phyloP scores from a whole-genome alignment of 2,329 filamentous ascomycete genomes.

The Lomentospora prolificans region DNA sequence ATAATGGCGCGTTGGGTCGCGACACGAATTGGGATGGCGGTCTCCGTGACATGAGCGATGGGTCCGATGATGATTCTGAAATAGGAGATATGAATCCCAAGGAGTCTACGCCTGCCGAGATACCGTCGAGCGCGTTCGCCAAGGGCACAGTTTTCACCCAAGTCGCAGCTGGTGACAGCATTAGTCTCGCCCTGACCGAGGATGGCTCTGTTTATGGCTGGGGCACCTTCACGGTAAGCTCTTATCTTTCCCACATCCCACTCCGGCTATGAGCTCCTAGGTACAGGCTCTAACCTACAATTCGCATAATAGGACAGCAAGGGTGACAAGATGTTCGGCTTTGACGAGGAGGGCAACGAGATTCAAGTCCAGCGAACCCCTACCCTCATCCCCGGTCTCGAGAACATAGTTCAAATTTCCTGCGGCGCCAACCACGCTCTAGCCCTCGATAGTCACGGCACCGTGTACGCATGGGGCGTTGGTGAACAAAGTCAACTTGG shows the following conservation, averaged over 20 bases:
- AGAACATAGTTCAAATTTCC: constrained; percentile 54
- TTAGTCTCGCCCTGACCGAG: constrained; percentile 65
- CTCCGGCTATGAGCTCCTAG: no score
- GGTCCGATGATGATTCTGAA: constrained; percentile 41
- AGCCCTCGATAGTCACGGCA: constrained; percentile 54
- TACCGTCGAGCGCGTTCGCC: constrained; percentile 49
- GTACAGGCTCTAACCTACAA: neutral
- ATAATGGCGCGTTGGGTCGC: constrained; percentile 70
- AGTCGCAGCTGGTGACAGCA: constrained; percentile 63
- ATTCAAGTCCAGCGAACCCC: constrained; percentile 41
- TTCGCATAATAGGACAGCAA: constrained; percentile 34
- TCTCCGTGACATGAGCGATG: constrained; percentile 45
- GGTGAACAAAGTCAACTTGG: constrained; percentile 57
- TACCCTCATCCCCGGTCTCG: constrained; percentile 48
- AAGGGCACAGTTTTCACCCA: constrained; percentile 51
- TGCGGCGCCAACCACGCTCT: constrained; percentile 64
- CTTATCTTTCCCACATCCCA: neutral
- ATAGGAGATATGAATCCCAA: constrained; percentile 58
- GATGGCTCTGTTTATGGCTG: constrained; percentile 72
- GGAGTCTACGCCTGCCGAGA: constrained; percentile 56
- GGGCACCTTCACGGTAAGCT: constrained; percentile 59
- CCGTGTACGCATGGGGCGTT: constrained; percentile 61
- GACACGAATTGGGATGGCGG: constrained; percentile 61
- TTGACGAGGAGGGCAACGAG: constrained; percentile 20
- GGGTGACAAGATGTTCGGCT: constrained; percentile 26